Base-by-base conservation (phyloP, 164 flowering plant genomes). In the Paratinospora sagittata region DNA sequence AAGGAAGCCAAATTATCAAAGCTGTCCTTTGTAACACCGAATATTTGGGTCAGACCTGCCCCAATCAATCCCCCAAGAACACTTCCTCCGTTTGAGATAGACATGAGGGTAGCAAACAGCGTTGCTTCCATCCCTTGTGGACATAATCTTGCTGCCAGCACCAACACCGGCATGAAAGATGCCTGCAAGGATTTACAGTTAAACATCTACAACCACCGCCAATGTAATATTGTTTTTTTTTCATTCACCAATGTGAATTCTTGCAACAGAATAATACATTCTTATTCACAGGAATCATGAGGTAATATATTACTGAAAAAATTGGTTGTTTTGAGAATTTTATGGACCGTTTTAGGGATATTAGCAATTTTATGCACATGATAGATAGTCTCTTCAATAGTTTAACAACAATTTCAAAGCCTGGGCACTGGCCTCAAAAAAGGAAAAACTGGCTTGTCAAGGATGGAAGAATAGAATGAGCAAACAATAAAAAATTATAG, bases 41-140 rank as follows among this genome's bases (percentile, higher is more conserved):
- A 84, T 9, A 89, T 72, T 81, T 92, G 90, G 24, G 97, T 95
- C 24, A 95, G 79, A 73, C 89, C 98, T 58, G 98, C 98, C 58
- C 98, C 98, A 24, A 95, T 70, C 36, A 95, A 75, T 26, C 98
- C 97, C 4, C 98, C 98, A 27, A 93, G 70, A 16, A 95, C 89
- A 74, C 97, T 81, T 23, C 97, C 97, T 69, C 90, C 97, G 75
- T 95, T 95, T 47, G 96, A 92, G 67, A 95, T 86, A 66, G 98
- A 95, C 98, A 95, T 95, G 19, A 95, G 91, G 33, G 98, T 95
- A 19, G 98, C 98, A 77, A 95, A 95, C 9, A 95, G 90, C 12
- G 98, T 95, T 60, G 98, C 97, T 84, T 95, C 98, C 94, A 95
- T 88, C 34, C 97, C 98, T 70, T 85, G 81, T 13, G 98, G 98